phyloP scores from a whole-genome alignment of 176 grass and related monocot genomes.

The Triticum dicoccoides region DNA sequence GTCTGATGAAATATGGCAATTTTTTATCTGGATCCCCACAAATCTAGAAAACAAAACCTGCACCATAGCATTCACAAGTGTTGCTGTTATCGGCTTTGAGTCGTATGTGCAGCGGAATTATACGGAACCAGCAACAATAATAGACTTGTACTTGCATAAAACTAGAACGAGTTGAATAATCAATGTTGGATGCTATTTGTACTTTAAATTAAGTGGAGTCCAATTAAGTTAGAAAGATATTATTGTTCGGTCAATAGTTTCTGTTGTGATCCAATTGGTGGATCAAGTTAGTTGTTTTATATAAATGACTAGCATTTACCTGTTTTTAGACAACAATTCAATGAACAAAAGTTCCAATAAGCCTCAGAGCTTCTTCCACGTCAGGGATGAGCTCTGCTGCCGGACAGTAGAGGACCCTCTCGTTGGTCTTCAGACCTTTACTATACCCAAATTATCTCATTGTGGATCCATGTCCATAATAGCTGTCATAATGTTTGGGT shows the following conservation, averaged over 20 bases:
- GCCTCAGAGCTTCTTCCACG: not conserved
- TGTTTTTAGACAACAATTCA: not conserved
- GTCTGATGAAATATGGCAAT: constrained; percentile 7
- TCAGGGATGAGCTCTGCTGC: not conserved
- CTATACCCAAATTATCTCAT: not conserved
- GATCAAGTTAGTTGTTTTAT: not conserved
- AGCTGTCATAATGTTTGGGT: not conserved
- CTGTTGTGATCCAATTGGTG: not conserved
- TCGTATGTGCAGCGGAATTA: not conserved
- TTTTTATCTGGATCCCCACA: not conserved
- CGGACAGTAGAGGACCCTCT: not conserved
- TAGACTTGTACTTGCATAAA: not conserved
- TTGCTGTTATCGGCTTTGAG: not conserved
- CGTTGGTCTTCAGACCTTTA: not conserved
- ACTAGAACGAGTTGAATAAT: not conserved
- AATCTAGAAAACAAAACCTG: constrained; percentile 25
- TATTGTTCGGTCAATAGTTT: too few relatives aligned
- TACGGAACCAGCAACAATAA: not conserved
- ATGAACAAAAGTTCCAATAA: not conserved
- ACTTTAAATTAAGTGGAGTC: not conserved
- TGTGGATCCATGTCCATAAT: not conserved
- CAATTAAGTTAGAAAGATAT: too few relatives aligned
- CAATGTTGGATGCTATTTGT: not conserved
- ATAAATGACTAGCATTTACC: not conserved
- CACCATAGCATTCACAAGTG: constrained; percentile 4